A percentile compares a stretch with the other conserved stretches of the same genome.
These are phyloP conservation scores for Amoeboaphelidium occidentale DNA, from an alignment of 371 early-diverging fungal genomes.

Conservation along the genomic window DNA sequence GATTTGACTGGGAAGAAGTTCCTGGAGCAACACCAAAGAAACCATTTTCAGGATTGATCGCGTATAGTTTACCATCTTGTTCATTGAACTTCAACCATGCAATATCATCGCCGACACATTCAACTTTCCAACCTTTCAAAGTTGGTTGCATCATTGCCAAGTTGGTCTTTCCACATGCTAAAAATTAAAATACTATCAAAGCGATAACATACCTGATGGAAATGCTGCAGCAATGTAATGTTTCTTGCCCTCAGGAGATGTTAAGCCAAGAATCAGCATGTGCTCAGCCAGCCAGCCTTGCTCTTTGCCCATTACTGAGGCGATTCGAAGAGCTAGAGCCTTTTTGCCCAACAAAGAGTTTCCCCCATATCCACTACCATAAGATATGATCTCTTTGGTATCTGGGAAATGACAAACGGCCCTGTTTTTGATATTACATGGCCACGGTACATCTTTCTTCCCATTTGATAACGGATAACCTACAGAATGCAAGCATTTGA, in stretches of 20 bases:
- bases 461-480: slow-evolving; percentile 14
- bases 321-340: slow-evolving; percentile 17
- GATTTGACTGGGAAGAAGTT: slow-evolving; percentile 16
- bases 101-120: slow-evolving; percentile 16
- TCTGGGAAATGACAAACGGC: slow-evolving; percentile 19
- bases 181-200: too few species aligned
- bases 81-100: slow-evolving; percentile 17
- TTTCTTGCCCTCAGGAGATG: slow-evolving; percentile 16
- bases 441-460: slow-evolving; percentile 16
- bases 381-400: slow-evolving; percentile 17
- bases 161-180: slow-evolving; percentile 20
- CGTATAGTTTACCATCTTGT: slow-evolving; percentile 15
- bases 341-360: slow-evolving; percentile 19
- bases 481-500: slow-evolving; percentile 18
- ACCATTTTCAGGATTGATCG: slow-evolving; percentile 21
- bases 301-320: slow-evolving; percentile 17
- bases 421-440: slow-evolving; percentile 17
- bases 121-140: slow-evolving; percentile 20
- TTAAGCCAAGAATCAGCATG: slow-evolving; percentile 17
- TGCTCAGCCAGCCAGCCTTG: slow-evolving; percentile 18
- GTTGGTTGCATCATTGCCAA: slow-evolving; percentile 17
- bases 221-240: slow-evolving; percentile 19
- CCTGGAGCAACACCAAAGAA: slow-evolving; percentile 24
- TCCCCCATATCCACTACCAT: slow-evolving; percentile 19
- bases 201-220: too few species aligned